phyloP scores from a whole-genome alignment of 2,329 filamentous ascomycete genomes.

The Aspergillus ochraceoroseus region DNA sequence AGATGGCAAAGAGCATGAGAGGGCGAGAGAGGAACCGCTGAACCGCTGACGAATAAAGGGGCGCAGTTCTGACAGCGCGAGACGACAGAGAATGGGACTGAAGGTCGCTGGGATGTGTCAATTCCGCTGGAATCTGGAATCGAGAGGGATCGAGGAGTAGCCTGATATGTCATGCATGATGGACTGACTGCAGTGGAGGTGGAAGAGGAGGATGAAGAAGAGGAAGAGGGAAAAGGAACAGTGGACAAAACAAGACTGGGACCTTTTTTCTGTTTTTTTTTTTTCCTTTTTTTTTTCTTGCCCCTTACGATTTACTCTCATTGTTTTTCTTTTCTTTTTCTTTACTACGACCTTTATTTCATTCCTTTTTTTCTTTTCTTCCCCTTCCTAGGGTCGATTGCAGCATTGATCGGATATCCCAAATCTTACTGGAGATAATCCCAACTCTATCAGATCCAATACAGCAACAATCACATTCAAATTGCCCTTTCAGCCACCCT shows the following conservation, averaged over 20 bases:
- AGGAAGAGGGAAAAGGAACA: neutral
- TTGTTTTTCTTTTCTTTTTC: neutral
- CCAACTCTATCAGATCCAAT: constrained; percentile 5
- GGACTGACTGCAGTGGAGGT: constrained; percentile 15
- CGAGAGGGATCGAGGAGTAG: constrained; percentile 15
- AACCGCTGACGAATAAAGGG: constrained; percentile 20
- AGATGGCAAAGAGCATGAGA: constrained; percentile 12
- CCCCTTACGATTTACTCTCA: no score
- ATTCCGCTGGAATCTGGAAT: constrained; percentile 16
- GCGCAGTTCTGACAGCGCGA: constrained; percentile 12
- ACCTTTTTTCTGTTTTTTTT: constrained; percentile 7
- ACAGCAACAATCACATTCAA: constrained; percentile 8
- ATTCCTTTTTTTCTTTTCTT: no score
- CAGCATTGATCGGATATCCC: no score
- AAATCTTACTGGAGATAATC: constrained; percentile 4
- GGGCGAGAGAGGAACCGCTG: constrained; percentile 14
- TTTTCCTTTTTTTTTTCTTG: neutral
- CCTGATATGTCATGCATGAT: constrained; percentile 26
- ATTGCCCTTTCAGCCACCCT: neutral
- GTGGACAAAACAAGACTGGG: constrained; percentile 3
- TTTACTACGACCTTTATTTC: neutral
- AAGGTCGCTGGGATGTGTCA: constrained; percentile 19
- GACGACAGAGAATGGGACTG: constrained; percentile 8
- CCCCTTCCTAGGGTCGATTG: no score
- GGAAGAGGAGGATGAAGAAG: neutral